phyloP scores from a whole-genome alignment of 108 stramenopile species.

The Schizochytrium sp. region DNA sequence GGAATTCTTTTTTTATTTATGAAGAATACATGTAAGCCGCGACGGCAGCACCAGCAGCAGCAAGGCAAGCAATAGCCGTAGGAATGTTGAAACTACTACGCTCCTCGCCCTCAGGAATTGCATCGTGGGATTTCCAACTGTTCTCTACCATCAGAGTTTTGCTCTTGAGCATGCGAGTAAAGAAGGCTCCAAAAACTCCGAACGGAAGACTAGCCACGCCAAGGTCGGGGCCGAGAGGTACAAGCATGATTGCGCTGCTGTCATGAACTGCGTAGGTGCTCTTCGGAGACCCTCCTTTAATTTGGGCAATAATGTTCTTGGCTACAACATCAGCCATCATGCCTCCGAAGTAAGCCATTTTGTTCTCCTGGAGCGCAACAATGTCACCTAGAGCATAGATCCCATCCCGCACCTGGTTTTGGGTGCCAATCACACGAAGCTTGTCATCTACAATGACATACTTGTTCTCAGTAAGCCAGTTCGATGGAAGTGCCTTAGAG shows the following conservation, averaged over 20 bases:
- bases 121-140: too few species aligned
- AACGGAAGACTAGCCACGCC: neutral
- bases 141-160: too few species aligned
- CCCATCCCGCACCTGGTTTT: neutral
- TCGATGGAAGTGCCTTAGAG: neutral
- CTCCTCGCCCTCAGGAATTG: too few species aligned
- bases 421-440: neutral
- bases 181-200: neutral
- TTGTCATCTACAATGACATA: neutral
- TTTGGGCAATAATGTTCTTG: neutral
- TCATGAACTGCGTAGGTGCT: neutral
- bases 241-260: neutral
- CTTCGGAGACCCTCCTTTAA: neutral
- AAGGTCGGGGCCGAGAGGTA: neutral
- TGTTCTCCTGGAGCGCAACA: neutral
- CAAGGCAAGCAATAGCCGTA: too few species aligned
- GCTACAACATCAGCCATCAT: neutral
- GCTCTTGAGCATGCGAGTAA: too few species aligned
- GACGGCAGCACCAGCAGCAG: too few species aligned
- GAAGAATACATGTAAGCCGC: too few species aligned
- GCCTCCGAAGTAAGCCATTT: neutral
- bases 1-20: too few species aligned
- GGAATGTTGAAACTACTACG: too few species aligned
- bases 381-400: constrained; percentile 16
- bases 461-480: neutral